A percentile compares a stretch with the other conserved stretches of the same genome.
phyloP scores from a whole-genome alignment of 345 rosid species.

The Eucalyptus microcorys region DNA sequence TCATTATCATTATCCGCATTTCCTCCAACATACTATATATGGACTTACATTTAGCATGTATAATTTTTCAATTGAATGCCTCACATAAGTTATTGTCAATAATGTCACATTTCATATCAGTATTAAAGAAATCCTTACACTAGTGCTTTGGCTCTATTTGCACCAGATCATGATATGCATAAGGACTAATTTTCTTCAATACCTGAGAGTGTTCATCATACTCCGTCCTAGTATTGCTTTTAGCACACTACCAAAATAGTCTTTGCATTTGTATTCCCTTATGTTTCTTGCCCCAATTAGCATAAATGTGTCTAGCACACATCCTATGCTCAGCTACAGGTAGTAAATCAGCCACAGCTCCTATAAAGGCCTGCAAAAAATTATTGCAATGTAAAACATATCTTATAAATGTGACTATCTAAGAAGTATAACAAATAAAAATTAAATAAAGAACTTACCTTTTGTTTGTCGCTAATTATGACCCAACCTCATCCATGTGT shows the following conservation, averaged over 20 bases:
- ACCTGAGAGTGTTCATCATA: rapidly evolving
- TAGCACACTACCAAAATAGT: background rate
- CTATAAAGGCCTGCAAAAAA: rapidly evolving
- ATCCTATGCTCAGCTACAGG: rapidly evolving
- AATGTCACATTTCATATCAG: background rate
- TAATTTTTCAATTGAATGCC: background rate
- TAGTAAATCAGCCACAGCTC: rapidly evolving
- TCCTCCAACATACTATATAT: background rate
- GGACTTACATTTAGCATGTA: background rate
- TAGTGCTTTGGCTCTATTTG: rapidly evolving
- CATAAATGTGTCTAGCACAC: background rate
- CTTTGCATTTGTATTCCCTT: background rate
- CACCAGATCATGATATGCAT: too few relatives aligned
- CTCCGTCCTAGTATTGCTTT: rapidly evolving
- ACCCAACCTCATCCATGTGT: background rate
- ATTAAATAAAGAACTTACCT: background rate
- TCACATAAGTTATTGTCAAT: background rate
- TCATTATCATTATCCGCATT: background rate
- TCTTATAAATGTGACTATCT: background rate
- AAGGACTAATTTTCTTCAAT: too few relatives aligned
- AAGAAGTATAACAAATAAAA: background rate
- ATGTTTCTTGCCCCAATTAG: background rate
- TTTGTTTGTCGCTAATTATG: background rate
- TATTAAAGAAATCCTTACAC: background rate
- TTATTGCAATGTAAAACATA: background rate